These are phyloP conservation scores for Pleurotus tuber-regium DNA, from an alignment of 768 basidiomycete species.

Conservation along the genomic window DNA sequence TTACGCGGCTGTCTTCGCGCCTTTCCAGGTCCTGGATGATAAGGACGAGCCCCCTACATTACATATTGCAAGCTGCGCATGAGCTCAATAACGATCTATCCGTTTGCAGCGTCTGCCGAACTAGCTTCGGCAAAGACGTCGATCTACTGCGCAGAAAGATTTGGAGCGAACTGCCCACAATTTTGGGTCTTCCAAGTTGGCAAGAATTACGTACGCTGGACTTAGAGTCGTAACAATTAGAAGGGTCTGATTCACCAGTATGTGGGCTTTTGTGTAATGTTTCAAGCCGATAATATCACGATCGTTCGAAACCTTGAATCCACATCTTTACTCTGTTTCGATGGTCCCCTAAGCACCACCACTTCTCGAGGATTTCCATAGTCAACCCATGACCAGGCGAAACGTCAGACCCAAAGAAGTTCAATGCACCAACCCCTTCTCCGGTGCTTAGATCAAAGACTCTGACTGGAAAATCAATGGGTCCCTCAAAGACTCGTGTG, in stretches of 20 bases:
- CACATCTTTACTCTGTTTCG: conserved; percentile 69
- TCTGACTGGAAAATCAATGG: conserved; percentile 35
- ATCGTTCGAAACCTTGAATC: conserved; percentile 59
- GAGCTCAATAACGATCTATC: conserved; percentile 33
- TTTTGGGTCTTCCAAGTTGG: conserved; percentile 49
- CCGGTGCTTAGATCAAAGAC: conserved; percentile 39
- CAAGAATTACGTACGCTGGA: conserved; percentile 33
- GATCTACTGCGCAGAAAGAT: conserved; percentile 32
- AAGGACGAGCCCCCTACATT: conserved; percentile 52
- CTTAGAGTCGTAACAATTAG: conserved; percentile 11
- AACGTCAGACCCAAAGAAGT: conserved; percentile 57
- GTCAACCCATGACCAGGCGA: conserved; percentile 21
- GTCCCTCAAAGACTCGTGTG: no score
- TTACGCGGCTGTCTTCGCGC: conserved; percentile 39
- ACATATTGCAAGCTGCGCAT: conserved; percentile 45
- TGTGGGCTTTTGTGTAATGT: background rate
- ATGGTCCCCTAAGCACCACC: conserved; percentile 83
- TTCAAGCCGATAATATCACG: background rate
- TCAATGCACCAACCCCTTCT: conserved; percentile 59
- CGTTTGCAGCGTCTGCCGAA: conserved; percentile 45
- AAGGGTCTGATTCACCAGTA: background rate
- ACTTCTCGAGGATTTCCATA: conserved; percentile 72
- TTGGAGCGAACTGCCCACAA: conserved; percentile 47
- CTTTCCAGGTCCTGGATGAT: conserved; percentile 46
- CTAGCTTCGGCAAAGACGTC: conserved; percentile 40